Percentiles rank a stretch among this genome's conserved stretches.
These are phyloP conservation scores for Pleurotus giganteus DNA, from an alignment of 768 basidiomycete genomes.

Conservation along the genomic window DNA sequence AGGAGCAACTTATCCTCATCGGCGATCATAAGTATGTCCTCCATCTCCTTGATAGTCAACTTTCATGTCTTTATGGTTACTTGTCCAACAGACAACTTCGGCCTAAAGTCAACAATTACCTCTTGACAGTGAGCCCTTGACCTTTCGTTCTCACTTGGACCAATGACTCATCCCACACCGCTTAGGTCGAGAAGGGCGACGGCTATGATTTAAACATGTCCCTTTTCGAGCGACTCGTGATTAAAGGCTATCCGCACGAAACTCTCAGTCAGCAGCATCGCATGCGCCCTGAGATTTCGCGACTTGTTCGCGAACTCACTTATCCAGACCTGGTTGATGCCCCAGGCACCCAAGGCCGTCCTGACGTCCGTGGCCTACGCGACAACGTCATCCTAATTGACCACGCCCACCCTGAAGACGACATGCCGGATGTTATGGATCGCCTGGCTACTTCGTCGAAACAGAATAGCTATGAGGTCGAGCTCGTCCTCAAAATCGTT, in stretches of 20 bases:
- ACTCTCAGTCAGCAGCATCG: slow-evolving; percentile 61
- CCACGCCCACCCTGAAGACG: slow-evolving; percentile 56
- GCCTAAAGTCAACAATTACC: slow-evolving; percentile 68
- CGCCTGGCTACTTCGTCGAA: slow-evolving; percentile 51
- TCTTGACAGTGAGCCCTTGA: slow-evolving; percentile 37
- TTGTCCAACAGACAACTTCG: slow-evolving; percentile 54
- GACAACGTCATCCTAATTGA: slow-evolving; percentile 62
- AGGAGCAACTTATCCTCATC: slow-evolving; percentile 60
- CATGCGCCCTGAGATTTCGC: slow-evolving; percentile 74
- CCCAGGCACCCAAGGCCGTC: slow-evolving; percentile 43
- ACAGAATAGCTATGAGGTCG: slow-evolving; percentile 55
- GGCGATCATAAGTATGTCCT: slow-evolving; percentile 67
- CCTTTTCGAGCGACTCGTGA: slow-evolving; percentile 66
- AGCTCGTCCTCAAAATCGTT: slow-evolving; percentile 66
- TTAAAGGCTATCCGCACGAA: slow-evolving; percentile 59
- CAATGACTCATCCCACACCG: no score
- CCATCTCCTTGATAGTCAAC: not conserved
- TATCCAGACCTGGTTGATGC: slow-evolving; percentile 66
- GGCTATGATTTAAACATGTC: slow-evolving; percentile 68
- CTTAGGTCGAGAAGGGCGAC: slow-evolving; percentile 54
- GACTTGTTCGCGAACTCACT: slow-evolving; percentile 56
- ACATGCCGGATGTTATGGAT: slow-evolving; percentile 38
- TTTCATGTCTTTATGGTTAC: not conserved
- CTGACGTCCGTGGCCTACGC: slow-evolving; percentile 50
- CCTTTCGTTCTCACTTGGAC: not conserved